These are phyloP conservation scores for Mrakia hoshinonis DNA, from an alignment of 768 basidiomycete genomes.

Conservation along the genomic window DNA sequence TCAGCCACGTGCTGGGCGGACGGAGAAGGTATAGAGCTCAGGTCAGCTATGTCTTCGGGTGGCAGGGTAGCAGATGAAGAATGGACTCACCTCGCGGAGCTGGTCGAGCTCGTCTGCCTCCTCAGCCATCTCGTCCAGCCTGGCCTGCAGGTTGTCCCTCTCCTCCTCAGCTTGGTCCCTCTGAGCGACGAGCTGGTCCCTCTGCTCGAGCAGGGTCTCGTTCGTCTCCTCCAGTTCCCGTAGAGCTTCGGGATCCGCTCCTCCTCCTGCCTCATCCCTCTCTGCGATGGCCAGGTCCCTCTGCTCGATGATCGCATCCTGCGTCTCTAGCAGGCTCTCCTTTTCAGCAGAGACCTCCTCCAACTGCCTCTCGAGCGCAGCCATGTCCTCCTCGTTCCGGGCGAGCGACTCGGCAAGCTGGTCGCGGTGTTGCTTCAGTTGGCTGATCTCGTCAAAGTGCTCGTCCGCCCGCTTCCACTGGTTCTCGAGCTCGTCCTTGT, in stretches of 20 bases:
- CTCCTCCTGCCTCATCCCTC: not conserved
- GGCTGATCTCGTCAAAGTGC: constrained; percentile 44
- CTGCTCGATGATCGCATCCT: constrained; percentile 38
- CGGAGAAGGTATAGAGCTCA: not conserved
- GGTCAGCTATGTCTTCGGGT: not conserved
- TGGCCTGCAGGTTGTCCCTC: constrained; percentile 47
- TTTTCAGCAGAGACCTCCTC: not conserved
- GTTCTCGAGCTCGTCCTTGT: constrained; percentile 51
- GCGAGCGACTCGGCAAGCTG: constrained; percentile 30
- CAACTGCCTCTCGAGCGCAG: not conserved
- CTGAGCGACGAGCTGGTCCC: constrained; percentile 50
- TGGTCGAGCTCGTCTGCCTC: constrained; percentile 33
- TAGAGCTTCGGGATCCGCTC: not conserved
- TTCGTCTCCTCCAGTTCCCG: constrained; percentile 40
- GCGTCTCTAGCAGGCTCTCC: not conserved
- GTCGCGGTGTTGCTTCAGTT: constrained; percentile 25
- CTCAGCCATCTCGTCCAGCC: constrained; percentile 14
- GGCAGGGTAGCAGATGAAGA: constrained; percentile 46
- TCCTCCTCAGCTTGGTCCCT: constrained; percentile 55
- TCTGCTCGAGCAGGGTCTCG: constrained; percentile 51
- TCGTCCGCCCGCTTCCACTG: constrained; percentile 63
- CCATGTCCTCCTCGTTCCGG: constrained; percentile 41
- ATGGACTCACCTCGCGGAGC: constrained; percentile 47
- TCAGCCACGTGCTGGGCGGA: not conserved
- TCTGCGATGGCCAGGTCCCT: not conserved